Percentiles rank a stretch among this genome's conserved stretches.
phyloP scores from a whole-genome alignment of 2,329 filamentous ascomycete genomes.

The Aspergillus quadricinctus region DNA sequence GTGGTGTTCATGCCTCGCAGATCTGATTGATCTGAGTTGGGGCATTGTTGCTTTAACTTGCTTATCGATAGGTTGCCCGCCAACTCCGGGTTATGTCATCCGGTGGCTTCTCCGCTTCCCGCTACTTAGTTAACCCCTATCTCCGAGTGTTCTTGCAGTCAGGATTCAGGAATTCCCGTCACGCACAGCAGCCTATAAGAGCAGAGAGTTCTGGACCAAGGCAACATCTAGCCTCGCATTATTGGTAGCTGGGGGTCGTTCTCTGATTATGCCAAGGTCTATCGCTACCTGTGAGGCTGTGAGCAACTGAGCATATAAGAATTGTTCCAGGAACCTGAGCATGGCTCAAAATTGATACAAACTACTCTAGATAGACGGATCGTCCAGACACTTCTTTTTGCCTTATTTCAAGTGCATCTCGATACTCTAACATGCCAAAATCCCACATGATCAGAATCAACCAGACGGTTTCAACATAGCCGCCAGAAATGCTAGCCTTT shows the following conservation, averaged over 20 bases:
- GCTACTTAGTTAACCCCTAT: constrained; percentile 21
- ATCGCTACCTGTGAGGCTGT: neutral
- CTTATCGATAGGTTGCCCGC: constrained; percentile 18
- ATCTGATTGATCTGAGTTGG: neutral
- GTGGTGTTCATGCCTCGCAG: neutral
- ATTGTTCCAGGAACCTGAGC: too few relatives aligned
- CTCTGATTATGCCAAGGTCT: neutral
- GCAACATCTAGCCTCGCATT: neutral
- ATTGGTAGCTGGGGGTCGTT: neutral
- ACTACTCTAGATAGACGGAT: neutral
- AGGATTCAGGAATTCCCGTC: too few relatives aligned
- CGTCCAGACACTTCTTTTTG: neutral
- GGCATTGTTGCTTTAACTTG: neutral
- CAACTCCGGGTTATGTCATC: constrained; percentile 5
- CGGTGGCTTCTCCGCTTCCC: constrained; percentile 4
- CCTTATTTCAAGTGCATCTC: neutral
- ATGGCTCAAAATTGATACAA: neutral
- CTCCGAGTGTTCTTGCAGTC: constrained; percentile 4
- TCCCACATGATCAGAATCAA: neutral
- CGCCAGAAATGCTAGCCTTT: neutral
- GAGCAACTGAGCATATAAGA: too few relatives aligned
- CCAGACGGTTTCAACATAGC: neutral
- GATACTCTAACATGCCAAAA: neutral
- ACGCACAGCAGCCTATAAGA: neutral
- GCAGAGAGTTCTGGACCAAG: neutral